Evolutionary conservation across 805 yeast species (phyloP).

Genomic region (Candida mattraensis): DNA sequence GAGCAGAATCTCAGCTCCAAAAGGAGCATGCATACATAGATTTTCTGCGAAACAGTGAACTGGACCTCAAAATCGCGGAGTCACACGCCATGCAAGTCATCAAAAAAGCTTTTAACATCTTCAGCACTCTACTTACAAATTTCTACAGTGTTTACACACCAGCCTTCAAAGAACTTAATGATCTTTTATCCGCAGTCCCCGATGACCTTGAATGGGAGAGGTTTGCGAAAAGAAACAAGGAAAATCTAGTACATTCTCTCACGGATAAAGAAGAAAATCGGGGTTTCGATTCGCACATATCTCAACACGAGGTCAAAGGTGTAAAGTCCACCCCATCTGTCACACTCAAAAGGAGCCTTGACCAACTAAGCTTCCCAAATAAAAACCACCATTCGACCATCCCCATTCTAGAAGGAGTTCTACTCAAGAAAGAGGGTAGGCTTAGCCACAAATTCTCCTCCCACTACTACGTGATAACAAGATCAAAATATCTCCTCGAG

Average conservation of each 20-base stretch:
- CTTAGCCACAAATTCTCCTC: slow-evolving; percentile 42
- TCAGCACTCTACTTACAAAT: slow-evolving; percentile 30
- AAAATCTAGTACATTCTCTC: slow-evolving; percentile 7
- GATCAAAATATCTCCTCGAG: slow-evolving; percentile 44
- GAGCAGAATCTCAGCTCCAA: slow-evolving; percentile 42
- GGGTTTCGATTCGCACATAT: too few species aligned
- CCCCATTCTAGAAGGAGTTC: slow-evolving; percentile 49
- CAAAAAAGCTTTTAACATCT: slow-evolving; percentile 37
- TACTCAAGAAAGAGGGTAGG: slow-evolving; percentile 45
- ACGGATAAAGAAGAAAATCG: too few species aligned
- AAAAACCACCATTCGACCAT: slow-evolving; percentile 38
- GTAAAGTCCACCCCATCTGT: not conserved
- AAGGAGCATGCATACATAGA: slow-evolving; percentile 48
- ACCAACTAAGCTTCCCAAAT: slow-evolving; percentile 39
- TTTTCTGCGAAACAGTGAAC: slow-evolving; percentile 42
- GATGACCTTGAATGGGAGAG: slow-evolving; percentile 45
- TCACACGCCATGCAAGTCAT: slow-evolving; percentile 42
- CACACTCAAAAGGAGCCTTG: slow-evolving; percentile 36
- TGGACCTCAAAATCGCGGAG: slow-evolving; percentile 41
- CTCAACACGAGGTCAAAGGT: not conserved
- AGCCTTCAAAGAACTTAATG: slow-evolving; percentile 31
- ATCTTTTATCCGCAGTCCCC: slow-evolving; percentile 35
- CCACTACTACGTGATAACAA: slow-evolving; percentile 48
- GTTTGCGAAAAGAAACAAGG: slow-evolving; percentile 36
- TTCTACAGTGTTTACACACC: slow-evolving; percentile 32